A percentile compares a stretch with the other conserved stretches of the same genome.
These are phyloP conservation scores for Xylariales sp. DNA, from an alignment of 2,329 filamentous ascomycete genomes.

Conservation along the genomic window DNA sequence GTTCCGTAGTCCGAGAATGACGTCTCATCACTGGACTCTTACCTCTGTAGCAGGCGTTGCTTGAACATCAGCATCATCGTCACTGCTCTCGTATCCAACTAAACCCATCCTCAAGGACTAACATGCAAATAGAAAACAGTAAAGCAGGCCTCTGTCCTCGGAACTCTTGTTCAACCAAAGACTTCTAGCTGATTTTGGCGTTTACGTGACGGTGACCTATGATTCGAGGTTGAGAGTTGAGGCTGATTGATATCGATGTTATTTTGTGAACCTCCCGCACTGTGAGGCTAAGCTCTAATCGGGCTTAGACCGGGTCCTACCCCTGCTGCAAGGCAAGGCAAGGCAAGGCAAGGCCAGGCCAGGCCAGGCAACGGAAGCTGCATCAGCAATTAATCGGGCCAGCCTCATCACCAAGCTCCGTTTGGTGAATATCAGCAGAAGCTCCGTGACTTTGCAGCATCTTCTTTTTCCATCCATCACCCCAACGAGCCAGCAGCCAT, in stretches of 20 bases:
- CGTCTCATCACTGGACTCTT: constrained; percentile 15
- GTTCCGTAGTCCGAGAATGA: constrained; percentile 13
- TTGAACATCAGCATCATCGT: constrained; percentile 26
- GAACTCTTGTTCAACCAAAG: too few relatives aligned
- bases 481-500: not conserved
- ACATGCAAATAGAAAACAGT: too few relatives aligned
- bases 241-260: not conserved
- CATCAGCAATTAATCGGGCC: constrained; percentile 8
- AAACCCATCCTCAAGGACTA: constrained; percentile 15
- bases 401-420: constrained; percentile 2
- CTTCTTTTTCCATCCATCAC: not conserved
- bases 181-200: too few relatives aligned
- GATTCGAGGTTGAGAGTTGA: not conserved
- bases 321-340: not conserved
- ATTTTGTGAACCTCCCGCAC: not conserved
- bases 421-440: not conserved
- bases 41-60: constrained; percentile 22
- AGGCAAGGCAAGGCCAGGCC: not conserved
- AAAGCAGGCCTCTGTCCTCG: too few relatives aligned
- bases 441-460: not conserved
- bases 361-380: constrained; percentile 12
- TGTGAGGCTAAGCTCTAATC: not conserved
- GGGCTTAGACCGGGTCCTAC: not conserved
- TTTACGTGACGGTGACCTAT: not conserved
- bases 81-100: constrained; percentile 28